These are phyloP conservation scores for Penicillium fuscoglaucum DNA, from an alignment of 2,329 filamentous ascomycete genomes.

Conservation along the genomic window DNA sequence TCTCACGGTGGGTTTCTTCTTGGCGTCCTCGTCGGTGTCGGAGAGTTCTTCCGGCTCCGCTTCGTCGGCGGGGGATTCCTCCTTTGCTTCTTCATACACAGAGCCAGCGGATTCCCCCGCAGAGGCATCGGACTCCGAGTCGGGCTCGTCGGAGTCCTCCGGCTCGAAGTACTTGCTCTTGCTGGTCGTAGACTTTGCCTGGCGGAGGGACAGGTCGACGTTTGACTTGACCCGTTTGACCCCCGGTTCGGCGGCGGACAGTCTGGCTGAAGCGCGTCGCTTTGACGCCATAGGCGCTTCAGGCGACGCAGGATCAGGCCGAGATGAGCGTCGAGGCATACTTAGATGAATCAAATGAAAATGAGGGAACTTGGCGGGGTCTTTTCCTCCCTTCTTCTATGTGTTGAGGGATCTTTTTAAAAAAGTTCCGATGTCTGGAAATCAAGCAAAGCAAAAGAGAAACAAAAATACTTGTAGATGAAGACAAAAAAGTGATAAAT, in stretches of 20 bases:
- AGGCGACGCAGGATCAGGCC: conserved; percentile 36
- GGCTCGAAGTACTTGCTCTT: conserved; percentile 55
- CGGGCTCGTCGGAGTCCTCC: conserved; percentile 37
- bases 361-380: not conserved
- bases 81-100: conserved; percentile 21
- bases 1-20: conserved; percentile 3
- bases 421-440: not conserved
- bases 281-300: conserved; percentile 35
- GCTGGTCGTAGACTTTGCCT: conserved; percentile 43
- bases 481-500: not conserved
- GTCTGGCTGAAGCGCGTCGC: conserved; percentile 37
- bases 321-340: conserved; percentile 43
- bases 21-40: conserved; percentile 17
- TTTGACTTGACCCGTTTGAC: conserved; percentile 37
- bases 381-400: not conserved
- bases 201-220: conserved; percentile 15
- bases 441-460: not conserved
- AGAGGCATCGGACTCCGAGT: conserved; percentile 60
- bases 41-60: conserved; percentile 21
- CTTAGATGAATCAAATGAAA: conserved; percentile 8
- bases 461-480: not conserved
- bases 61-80: conserved; percentile 13
- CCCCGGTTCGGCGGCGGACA: conserved; percentile 30
- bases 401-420: not conserved
- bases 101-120: conserved; percentile 73